phyloP scores from a whole-genome alignment of 306 rosid species.

The Malus fusca region DNA sequence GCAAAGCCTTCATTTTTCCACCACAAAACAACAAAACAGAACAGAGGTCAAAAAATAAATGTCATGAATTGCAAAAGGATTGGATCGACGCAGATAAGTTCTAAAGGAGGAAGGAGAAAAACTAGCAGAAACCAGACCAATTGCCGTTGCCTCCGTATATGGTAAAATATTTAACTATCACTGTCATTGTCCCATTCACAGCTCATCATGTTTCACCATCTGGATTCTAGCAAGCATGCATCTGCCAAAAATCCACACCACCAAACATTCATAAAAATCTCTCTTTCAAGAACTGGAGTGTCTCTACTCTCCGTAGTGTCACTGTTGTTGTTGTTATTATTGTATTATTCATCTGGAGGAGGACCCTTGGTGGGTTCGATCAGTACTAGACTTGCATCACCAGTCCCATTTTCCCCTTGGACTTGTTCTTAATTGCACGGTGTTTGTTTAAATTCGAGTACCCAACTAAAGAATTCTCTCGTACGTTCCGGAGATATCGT shows the following conservation, averaged over 20 bases:
- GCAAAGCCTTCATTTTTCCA: not conserved
- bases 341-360: not conserved
- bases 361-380: not conserved
- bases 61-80: not conserved
- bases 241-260: constrained; percentile 8
- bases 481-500: too few species aligned
- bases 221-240: constrained; percentile 2
- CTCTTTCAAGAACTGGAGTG: not conserved
- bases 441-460: not conserved
- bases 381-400: too few species aligned
- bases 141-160: not conserved
- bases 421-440: not conserved
- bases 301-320: not conserved
- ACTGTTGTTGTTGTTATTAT: not conserved
- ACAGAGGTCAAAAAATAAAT: not conserved
- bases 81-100: not conserved
- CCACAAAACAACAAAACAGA: not conserved
- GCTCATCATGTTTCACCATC: constrained; percentile 19
- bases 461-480: not conserved
- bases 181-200: constrained; percentile 18
- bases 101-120: not conserved
- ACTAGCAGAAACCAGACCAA: not conserved
- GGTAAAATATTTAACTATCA: constrained; percentile 5
- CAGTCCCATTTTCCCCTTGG: not conserved
- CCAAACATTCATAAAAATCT: not conserved